Percentiles rank a stretch among this genome's conserved stretches.
phyloP scores from a whole-genome alignment of 225 moss, liverwort and hornwort species.

The Ulota crispa region DNA sequence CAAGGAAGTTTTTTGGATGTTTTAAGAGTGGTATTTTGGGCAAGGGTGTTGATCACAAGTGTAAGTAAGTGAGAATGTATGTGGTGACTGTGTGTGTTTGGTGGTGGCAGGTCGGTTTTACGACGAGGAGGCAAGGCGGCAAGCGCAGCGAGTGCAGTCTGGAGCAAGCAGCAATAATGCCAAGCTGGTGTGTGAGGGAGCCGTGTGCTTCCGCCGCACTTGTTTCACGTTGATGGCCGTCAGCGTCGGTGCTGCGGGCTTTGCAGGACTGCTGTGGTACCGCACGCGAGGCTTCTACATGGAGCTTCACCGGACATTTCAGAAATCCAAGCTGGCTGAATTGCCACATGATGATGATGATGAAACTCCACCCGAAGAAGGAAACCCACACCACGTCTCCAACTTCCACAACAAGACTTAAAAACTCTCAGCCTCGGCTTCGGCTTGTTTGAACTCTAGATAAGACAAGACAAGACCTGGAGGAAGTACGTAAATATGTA shows the following conservation, averaged over 20 bases:
- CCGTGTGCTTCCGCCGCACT: slow-evolving; percentile 15
- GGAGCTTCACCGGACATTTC: slow-evolving; percentile 7
- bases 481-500: too few relatives aligned
- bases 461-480: too few relatives aligned
- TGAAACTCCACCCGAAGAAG: not conserved
- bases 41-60: too few relatives aligned
- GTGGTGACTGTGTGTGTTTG: not conserved
- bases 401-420: not conserved
- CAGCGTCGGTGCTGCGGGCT: slow-evolving; percentile 4
- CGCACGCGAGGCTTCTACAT: not conserved
- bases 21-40: too few relatives aligned
- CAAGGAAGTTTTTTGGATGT: too few relatives aligned
- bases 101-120: slow-evolving; percentile 16
- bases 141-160: not conserved
- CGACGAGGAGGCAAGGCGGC: slow-evolving; percentile 29
- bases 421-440: too few relatives aligned
- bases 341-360: too few relatives aligned
- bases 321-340: not conserved
- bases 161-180: not conserved
- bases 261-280: slow-evolving; percentile 22
- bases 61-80: too few relatives aligned
- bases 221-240: slow-evolving; percentile 32
- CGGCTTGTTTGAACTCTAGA: too few relatives aligned
- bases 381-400: not conserved
- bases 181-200: slow-evolving; percentile 17